Evolutionary conservation across 2,329 filamentous ascomycete genomes (phyloP).

Genomic region (Hypoxylon sp.): DNA sequence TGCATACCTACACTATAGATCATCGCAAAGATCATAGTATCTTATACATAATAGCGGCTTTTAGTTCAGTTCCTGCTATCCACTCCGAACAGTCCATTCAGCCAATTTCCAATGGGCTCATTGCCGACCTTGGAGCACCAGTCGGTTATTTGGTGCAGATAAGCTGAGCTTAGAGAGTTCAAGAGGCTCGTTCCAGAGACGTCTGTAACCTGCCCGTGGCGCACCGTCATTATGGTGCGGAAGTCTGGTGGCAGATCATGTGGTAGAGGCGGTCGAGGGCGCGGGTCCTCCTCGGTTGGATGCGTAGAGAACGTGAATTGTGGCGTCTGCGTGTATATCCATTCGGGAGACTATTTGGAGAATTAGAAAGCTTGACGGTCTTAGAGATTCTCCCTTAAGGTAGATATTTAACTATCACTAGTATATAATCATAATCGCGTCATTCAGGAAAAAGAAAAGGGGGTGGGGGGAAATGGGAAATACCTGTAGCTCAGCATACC

Average conservation of each 20-base stretch:
- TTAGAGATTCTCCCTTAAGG: neutral
- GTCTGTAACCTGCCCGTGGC: conserved; percentile 55
- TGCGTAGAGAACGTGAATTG: conserved; percentile 79
- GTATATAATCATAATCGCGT: neutral
- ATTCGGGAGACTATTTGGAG: conserved; percentile 68
- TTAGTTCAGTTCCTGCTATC: neutral
- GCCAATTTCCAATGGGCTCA: conserved; percentile 46
- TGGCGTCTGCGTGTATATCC: conserved; percentile 89
- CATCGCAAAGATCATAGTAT: neutral
- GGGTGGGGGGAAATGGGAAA: too few species aligned
- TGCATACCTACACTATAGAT: neutral
- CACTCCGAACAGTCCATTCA: conserved; percentile 49
- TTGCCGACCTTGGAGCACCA: conserved; percentile 43
- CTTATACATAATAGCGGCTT: neutral
- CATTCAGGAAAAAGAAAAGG: conserved; percentile 50
- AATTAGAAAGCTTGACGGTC: neutral
- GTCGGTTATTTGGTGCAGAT: conserved; percentile 48
- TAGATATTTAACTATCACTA: neutral
- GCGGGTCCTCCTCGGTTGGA: conserved; percentile 69
- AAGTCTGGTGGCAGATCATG: conserved; percentile 60
- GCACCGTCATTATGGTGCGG: conserved; percentile 53
- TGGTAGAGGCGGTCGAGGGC: conserved; percentile 65
- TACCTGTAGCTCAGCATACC: conserved; percentile 72
- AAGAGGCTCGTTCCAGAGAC: conserved; percentile 23
- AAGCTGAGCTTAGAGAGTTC: conserved; percentile 29